Conservation (phyloP, 768 basidiomycete genomes). For the Zangia roseola region DNA sequence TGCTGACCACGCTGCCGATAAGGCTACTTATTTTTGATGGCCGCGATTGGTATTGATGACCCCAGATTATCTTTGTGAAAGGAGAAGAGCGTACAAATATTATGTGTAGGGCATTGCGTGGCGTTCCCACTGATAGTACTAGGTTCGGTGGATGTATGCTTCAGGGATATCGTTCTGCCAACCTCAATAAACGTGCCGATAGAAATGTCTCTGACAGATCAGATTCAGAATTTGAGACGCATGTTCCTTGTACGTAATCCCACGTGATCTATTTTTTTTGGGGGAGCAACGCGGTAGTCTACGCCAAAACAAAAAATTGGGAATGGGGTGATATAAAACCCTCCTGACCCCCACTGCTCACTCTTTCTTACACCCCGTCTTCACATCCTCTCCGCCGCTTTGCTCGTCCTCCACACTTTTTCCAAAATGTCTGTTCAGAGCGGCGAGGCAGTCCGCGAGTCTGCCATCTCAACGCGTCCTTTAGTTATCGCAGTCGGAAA, state of each 20-base stretch:
- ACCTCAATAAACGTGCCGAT: no score
- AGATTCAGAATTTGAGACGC: constrained; percentile 3
- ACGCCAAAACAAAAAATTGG: constrained; percentile 31
- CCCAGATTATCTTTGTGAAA: constrained; percentile 12
- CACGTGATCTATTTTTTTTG: constrained; percentile 33
- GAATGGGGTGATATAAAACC: constrained; percentile 31
- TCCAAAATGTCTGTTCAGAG: constrained; percentile 33
- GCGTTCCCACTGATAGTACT: background rate
- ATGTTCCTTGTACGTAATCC: constrained; percentile 18
- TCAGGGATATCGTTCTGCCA: no score
- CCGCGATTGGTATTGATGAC: constrained; percentile 28
- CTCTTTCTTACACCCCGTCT: constrained; percentile 8
- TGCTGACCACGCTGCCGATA: constrained; percentile 19
- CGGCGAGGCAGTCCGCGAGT: constrained; percentile 29
- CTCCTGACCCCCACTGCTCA: background rate
- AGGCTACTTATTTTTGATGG: constrained; percentile 13
- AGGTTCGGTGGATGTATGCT: background rate
- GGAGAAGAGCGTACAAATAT: background rate
- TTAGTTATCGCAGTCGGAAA: constrained; percentile 32
- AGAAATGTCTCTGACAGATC: no score
- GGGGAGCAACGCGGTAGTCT: constrained; percentile 20
- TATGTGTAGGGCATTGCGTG: constrained; percentile 15
- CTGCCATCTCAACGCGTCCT: constrained; percentile 36
- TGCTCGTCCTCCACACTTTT: constrained; percentile 5
- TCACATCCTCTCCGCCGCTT: background rate